Conservation (phyloP, 495 filamentous ascomycete genomes). For the Penicillium subrubescens region DNA sequence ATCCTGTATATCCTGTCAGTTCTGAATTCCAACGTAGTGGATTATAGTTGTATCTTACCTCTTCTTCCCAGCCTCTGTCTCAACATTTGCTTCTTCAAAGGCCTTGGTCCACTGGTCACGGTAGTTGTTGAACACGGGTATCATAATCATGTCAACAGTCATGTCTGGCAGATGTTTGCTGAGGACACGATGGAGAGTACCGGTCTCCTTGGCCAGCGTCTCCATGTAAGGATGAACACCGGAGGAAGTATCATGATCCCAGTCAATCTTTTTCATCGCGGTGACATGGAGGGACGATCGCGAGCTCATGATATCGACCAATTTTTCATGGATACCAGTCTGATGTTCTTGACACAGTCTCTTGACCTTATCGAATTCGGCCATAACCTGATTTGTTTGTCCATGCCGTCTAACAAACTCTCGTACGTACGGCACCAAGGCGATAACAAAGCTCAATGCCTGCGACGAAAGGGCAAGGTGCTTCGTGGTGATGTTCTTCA, state of each 20-base stretch:
- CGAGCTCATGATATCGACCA: slow-evolving; percentile 92
- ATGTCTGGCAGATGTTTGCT: slow-evolving; percentile 80
- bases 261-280: slow-evolving; percentile 74
- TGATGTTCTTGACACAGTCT: slow-evolving; percentile 92
- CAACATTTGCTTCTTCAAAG: slow-evolving; percentile 66
- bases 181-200: slow-evolving; percentile 83
- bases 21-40: not conserved
- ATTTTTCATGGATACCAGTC: slow-evolving; percentile 87
- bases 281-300: slow-evolving; percentile 72
- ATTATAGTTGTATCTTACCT: slow-evolving; percentile 59
- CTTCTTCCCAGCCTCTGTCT: slow-evolving; percentile 65
- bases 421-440: slow-evolving; percentile 84
- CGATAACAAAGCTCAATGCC: slow-evolving; percentile 82
- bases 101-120: slow-evolving; percentile 78
- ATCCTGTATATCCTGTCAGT: slow-evolving; percentile 58
- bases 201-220: slow-evolving; percentile 84
- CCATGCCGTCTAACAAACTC: slow-evolving; percentile 87
- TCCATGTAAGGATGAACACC: slow-evolving; percentile 81
- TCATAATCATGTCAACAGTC: slow-evolving; percentile 84
- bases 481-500: slow-evolving; percentile 96
- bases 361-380: slow-evolving; percentile 91
- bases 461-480: slow-evolving; percentile 93
- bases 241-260: slow-evolving; percentile 56
- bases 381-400: slow-evolving; percentile 65
- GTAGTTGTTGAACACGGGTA: slow-evolving; percentile 84